Base-by-base conservation (phyloP, 2,329 filamentous ascomycete species). In the Hirsutella minnesotensis region DNA sequence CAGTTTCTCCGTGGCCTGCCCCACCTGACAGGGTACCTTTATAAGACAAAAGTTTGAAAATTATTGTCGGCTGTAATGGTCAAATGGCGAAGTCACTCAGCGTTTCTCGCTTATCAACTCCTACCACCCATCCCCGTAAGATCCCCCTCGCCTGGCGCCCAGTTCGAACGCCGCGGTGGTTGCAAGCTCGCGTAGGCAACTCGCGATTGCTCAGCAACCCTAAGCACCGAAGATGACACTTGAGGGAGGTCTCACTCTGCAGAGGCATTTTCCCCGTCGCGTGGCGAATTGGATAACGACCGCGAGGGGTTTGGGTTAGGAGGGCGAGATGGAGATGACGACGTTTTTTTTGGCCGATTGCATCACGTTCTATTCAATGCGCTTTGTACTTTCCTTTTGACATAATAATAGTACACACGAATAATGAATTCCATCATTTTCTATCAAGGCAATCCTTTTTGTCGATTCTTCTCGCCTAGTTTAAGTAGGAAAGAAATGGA, bases 191-290 rank as follows among this genome's bases (percentile, higher is more conserved):
- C 69, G 70, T 56, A 72, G 79, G 79, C 62, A 82, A 72, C 79
- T 72, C 68, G 70, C 74, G 79, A 81, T 15, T 71, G 37, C 70
- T 62, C 63, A 58, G 67, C 61, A 64, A 64, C 69, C 76, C 64
- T 81, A 74, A 79, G 78, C 73, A 77, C 75, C 79, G 78, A 73
- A 76, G 74, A 76, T 67, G 56, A 82, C 59, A 55, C 77, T 81
- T 77, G 70, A 82, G 79, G 72, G 77, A 80, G 78, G 78, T 45
- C 65, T 81, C 74, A 82, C 78, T 79, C 75, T 79, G 77, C 78
- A 82, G 75, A 81, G 77, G 62, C 61, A 68, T 78, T 71, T 77
- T 74, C 77, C 75, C 77, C 78, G 75, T 79, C 72, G 71, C 70
- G 70, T 81, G 77, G 79, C 79, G 77, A 66, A 68, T 64, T 77